phyloP scores from a whole-genome alignment of 345 rosid genomes.

The Jatropha curcas region DNA sequence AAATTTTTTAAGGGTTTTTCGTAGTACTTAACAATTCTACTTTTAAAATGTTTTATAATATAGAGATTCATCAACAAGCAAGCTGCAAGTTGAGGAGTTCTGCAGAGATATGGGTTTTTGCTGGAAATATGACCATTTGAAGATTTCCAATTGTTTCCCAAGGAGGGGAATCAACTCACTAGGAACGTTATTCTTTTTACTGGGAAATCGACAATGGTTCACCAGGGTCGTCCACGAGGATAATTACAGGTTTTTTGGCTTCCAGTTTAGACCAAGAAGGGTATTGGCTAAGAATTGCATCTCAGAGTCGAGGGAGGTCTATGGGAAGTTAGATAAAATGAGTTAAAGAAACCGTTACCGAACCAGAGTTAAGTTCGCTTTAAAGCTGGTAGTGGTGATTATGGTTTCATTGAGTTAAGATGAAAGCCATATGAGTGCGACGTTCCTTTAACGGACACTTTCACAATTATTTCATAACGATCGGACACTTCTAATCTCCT shows the following conservation, averaged over 20 bases:
- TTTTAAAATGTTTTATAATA: too few relatives aligned
- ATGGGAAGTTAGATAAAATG: not conserved
- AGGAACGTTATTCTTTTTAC: not conserved
- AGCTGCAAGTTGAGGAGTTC: too few relatives aligned
- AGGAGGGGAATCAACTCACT: not conserved
- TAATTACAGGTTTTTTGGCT: not conserved
- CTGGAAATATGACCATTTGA: constrained; percentile 1
- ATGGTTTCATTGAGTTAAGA: too few relatives aligned
- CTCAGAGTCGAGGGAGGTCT: not conserved
- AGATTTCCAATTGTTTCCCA: constrained; percentile 1
- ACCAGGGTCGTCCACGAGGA: not conserved
- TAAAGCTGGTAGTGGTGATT: not conserved
- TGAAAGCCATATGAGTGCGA: too few relatives aligned
- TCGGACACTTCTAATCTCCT: too few relatives aligned
- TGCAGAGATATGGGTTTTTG: too few relatives aligned
- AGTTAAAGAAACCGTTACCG: too few relatives aligned
- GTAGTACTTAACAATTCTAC: too few relatives aligned
- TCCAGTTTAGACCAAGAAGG: not conserved
- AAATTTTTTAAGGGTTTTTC: too few relatives aligned
- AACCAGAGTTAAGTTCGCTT: not conserved
- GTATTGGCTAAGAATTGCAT: not conserved
- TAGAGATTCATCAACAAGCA: too few relatives aligned
- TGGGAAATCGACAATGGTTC: not conserved
- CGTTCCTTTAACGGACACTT: not conserved
- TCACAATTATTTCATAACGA: too few relatives aligned